A percentile compares a stretch with the other conserved stretches of the same genome.
These are phyloP conservation scores for Rhinocladiella mackenziei DNA, from an alignment of 2,329 filamentous ascomycete genomes.

Conservation along the genomic window DNA sequence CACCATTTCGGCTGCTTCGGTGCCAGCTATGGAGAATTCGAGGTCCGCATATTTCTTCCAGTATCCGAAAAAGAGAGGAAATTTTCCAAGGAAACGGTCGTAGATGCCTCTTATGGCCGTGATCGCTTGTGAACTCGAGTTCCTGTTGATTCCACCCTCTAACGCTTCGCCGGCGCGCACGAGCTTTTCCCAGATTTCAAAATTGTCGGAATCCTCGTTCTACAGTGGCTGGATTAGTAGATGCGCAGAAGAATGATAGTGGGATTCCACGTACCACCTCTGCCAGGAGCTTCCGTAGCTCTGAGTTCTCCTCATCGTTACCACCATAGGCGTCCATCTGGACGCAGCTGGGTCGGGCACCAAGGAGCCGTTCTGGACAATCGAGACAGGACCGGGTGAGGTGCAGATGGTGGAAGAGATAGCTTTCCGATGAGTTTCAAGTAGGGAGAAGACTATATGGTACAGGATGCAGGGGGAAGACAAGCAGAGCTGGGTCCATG, in stretches of 20 bases:
- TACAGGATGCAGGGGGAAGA: not conserved
- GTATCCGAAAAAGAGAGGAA: slow-evolving; percentile 93
- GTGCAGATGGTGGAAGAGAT: too few relatives aligned
- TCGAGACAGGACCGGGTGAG: not conserved
- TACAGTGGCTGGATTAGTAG: slow-evolving; percentile 32
- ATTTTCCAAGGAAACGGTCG: slow-evolving; percentile 89
- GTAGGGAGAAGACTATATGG: too few relatives aligned
- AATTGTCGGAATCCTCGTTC: slow-evolving; percentile 76
- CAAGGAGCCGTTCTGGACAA: not conserved
- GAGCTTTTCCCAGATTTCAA: slow-evolving; percentile 91
- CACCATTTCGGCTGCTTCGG: slow-evolving; percentile 96
- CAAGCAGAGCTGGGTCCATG: not conserved
- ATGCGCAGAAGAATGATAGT: not conserved
- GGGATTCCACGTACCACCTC: slow-evolving; percentile 64
- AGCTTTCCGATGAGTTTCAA: not conserved
- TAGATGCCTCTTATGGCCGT: slow-evolving; percentile 81
- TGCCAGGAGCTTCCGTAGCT: slow-evolving; percentile 71
- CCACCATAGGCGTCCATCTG: slow-evolving; percentile 59
- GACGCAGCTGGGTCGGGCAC: slow-evolving; percentile 20
- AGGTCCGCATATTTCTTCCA: slow-evolving; percentile 99
- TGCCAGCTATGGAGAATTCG: slow-evolving; percentile 94
- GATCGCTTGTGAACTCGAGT: slow-evolving; percentile 91
- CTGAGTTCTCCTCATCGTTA: slow-evolving; percentile 74
- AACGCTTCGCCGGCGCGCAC: slow-evolving; percentile 76
- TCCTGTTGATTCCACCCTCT: slow-evolving; percentile 91